Evolutionary conservation across 305 asterid genomes (phyloP).

Genomic region (Solanum hybrid): DNA sequence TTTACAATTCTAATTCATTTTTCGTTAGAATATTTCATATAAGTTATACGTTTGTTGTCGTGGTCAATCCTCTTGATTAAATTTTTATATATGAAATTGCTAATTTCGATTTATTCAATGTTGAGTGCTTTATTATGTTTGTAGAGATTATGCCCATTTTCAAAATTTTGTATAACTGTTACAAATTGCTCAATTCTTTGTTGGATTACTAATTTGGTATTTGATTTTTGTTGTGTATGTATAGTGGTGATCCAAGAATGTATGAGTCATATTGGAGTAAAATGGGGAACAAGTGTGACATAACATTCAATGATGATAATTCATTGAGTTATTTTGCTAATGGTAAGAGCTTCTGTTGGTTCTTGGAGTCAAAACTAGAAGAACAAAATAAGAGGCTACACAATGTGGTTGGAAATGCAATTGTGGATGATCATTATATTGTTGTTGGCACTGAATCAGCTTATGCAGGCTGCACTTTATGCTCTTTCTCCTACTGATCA

Average conservation of each 20-base stretch:
- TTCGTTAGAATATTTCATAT: not conserved
- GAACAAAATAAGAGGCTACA: no score
- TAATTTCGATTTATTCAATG: no score
- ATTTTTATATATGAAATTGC: not conserved
- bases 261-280: no score
- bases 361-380: no score
- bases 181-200: not conserved
- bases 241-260: no score
- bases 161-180: not conserved
- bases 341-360: no score
- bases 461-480: conserved; percentile 38
- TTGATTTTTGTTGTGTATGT: not conserved
- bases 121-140: not conserved
- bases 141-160: not conserved
- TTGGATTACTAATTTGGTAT: not conserved
- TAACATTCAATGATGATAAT: no score
- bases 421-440: not conserved
- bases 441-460: no score
- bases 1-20: not conserved
- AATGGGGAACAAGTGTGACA: no score
- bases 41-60: not conserved
- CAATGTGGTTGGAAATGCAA: no score
- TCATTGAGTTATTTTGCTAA: no score
- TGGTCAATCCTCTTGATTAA: not conserved
- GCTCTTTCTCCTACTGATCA: conserved; percentile 11